Evolutionary conservation across 1,284 basidiomycete species (phyloP), one percentile per base, ranked within the genome.

Genomic region (Fomitopsis palustris): DNA sequence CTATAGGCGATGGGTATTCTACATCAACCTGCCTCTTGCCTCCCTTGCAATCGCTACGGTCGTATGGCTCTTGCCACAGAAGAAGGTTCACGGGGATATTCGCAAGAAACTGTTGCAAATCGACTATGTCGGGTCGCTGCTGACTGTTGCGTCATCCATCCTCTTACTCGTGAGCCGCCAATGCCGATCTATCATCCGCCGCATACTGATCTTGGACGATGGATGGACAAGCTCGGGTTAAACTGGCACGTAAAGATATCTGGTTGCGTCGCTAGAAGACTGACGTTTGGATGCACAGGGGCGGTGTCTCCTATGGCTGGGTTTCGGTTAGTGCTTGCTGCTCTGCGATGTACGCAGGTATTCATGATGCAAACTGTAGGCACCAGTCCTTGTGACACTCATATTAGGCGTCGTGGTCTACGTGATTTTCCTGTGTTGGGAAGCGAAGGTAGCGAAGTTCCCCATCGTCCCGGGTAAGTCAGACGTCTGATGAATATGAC

Each of bases 61-160:
- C 57, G 62, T 75, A 53, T 74, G 76, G 64, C 68, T 79, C 16
- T 68, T 81, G 0, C 80, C 80, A 0, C 67, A 81, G 4, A 72
- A 75, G 56, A 71, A 67, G 5, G 77, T 80, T 10, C 62, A 67
- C 4, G 79, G 78, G 4, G 67, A 70, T 33, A 70, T 73, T 45
- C 67, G 69, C 61, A 57, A 51, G 29, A 69, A 67, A 52, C 62
- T 69, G 2, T 25, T 62, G 27, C 51, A 61, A 33, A 71, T 82
- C 55, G 81, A 82, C 63, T 81, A 78, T 55, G 67, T 72, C 38
- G 81, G 81, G 4, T 73, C 73, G 3, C 62, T 80, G 23, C 76
- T 77, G 1, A 70, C 80, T 16, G 72, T 71, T 2, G 76, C 74
- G 38, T 74, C 76, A 0, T 70, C 73, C 9, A 63, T 78, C 17